Base-by-base conservation (phyloP, 805 yeast species). In the Middelhovenomyces tepae region DNA sequence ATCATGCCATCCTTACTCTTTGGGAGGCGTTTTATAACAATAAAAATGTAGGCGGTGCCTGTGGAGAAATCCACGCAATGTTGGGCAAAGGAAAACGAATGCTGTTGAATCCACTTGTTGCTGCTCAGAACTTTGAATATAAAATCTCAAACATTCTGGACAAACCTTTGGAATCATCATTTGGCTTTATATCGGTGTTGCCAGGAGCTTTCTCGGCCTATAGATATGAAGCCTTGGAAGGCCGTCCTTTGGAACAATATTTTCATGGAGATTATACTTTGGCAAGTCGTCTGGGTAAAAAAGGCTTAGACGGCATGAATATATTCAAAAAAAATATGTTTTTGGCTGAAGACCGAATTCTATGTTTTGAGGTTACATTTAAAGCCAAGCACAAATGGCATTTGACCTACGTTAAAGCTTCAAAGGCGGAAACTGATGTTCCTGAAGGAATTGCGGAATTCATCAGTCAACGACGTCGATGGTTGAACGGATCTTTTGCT, bases 151-250 rank as follows among this genome's bases (percentile, higher is more conserved):
- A 75, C 49, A 75, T 75, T 41, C 64, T 75, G 36, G 82, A 75
- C 51, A 75, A 75, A 48, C 82, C 82, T 1, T 64, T 76, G 9
- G 82, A 75, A 48, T 70, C 78, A 1, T 65, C 67, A 10, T 75
- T 75, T 50, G 82, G 82, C 7, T 75, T 71, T 44, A 75, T 75
- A 40, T 65, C 75, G 0, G 82, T 75, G 23, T 62, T 75, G 29
- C 82, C 82, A 3, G 82, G 82, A 42, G 82, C 82, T 1, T 75
- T 75, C 44, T 73, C 79, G 3, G 81, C 82, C 8, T 75, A 75
- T 48, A 48, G 82, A 27, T 74, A 61, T 42, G 59, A 65, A 13
- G 82, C 82, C 2, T 62, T 75, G 14, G 71, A 65, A 37, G 78
- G 78, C 36, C 73, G 79, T 2, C 82, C 82, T 1, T 57, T 75